Evolutionary conservation across 306 rosid genomes (phyloP), one percentile per base, ranked within the genome.

Genomic region (Ammopiptanthus mongolicus): DNA sequence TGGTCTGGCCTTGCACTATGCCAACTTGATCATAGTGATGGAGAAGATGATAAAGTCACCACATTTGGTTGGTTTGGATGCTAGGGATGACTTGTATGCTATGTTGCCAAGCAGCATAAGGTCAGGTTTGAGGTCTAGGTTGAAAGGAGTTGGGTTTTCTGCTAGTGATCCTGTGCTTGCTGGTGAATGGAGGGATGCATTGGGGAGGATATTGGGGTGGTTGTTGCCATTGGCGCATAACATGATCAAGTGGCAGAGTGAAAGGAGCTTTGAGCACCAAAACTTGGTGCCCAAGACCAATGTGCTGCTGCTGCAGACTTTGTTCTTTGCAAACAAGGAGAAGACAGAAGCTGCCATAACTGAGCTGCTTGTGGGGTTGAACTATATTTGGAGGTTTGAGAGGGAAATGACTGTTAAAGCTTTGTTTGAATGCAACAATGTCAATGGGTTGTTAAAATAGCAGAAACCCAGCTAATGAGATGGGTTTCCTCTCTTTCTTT

Each of bases 371-470:
- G 99, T 96, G 41, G 98, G 99, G 4, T 81, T 96, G 69, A 96
- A 96, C 75, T 96, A 96, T 60, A 90, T 96, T 67, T 96, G 99
- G 96, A 90, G 96, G 84, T 96, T 96, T 78, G 98, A 96, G 86
- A 90, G 98, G 77, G 99, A 92, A 81, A 90, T 96, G 96, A 92
- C 97, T 29, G 97, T 97, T 10, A 92, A 90, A 72, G 97, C 99
- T 3, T 76, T 95, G 83, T 92, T 95, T 82, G 90, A 91, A 29
- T 90, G 84, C 57, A 75, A 84, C 71, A 88, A 85, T 63, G 79
- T 87, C 86, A 82, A 82, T 61, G 81, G 87, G 34, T 70, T 84
- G 81, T 42, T 80, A 3, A 83, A 87, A 41, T 62, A 78, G 81
- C 86, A 81, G 79, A 79, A 86, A 61, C 76, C 63, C 55, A 71